Evolutionary conservation across 2,329 filamentous ascomycete genomes (phyloP).

Genomic region (Berkeleyomyces basicola): DNA sequence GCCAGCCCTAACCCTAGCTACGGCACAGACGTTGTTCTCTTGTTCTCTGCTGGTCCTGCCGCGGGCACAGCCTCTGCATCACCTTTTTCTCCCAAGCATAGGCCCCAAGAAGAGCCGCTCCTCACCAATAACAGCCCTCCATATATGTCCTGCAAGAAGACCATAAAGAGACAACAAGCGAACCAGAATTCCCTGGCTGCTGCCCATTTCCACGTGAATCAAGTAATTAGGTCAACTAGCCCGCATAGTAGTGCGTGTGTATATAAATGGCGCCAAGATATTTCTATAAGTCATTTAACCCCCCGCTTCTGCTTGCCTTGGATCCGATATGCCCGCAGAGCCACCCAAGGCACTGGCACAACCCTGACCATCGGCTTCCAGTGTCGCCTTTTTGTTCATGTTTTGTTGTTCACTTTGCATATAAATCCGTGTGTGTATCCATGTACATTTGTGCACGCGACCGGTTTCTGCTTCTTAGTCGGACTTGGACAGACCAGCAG

Average conservation of each 20-base stretch:
- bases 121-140: too few relatives aligned
- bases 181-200: background rate
- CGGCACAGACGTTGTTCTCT: background rate
- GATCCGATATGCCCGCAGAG: background rate
- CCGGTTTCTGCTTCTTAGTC: constrained; percentile 31
- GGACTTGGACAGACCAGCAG: constrained; percentile 53
- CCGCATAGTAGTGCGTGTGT: background rate
- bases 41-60: background rate
- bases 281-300: background rate
- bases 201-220: too few relatives aligned
- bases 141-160: too few relatives aligned
- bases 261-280: background rate
- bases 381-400: background rate
- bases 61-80: background rate
- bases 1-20: background rate
- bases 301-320: background rate
- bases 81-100: background rate
- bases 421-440: background rate
- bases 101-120: too few relatives aligned
- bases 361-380: background rate
- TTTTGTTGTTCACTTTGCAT: background rate
- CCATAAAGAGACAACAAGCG: background rate
- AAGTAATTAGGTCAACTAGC: background rate
- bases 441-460: too few relatives aligned
- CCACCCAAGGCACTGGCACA: background rate